These are phyloP conservation scores for Quercus wislizeni DNA, from an alignment of 306 rosid genomes.

Conservation along the genomic window DNA sequence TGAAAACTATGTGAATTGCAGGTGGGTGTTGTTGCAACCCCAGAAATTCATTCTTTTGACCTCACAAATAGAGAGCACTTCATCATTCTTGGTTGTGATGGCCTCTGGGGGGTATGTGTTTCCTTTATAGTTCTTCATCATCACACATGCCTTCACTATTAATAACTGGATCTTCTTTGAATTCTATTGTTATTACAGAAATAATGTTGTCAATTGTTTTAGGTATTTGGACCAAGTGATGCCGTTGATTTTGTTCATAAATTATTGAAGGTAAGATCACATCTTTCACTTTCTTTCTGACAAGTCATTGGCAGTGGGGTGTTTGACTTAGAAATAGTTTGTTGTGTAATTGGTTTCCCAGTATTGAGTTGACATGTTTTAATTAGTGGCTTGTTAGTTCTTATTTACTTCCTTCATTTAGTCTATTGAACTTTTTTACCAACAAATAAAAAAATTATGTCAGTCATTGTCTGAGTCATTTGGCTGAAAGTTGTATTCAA, in stretches of 20 bases:
- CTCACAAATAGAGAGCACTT: conserved; percentile 74
- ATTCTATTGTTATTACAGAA: conserved; percentile 7
- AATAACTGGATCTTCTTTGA: conserved; percentile 17
- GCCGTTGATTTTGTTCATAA: conserved; percentile 88
- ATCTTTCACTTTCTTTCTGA: neutral
- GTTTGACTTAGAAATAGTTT: neutral
- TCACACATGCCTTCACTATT: neutral
- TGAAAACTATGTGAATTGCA: conserved; percentile 40
- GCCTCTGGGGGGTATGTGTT: conserved; percentile 86
- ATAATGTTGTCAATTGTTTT: conserved; percentile 19
- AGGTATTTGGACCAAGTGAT: conserved; percentile 97
- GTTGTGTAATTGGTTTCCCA: neutral
- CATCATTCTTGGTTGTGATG: conserved; percentile 93
- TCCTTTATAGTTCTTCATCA: neutral
- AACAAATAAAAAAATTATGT: neutral
- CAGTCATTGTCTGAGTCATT: too few relatives aligned
- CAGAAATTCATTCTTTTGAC: conserved; percentile 79
- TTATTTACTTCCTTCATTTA: neutral
- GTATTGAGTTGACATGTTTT: neutral
- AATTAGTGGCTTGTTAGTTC: neutral
- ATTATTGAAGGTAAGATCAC: conserved; percentile 55
- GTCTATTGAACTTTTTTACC: too few relatives aligned
- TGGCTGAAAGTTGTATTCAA: too few relatives aligned
- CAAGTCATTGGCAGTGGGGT: neutral
- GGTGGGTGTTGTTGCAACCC: conserved; percentile 83